phyloP scores from a whole-genome alignment of 2,329 filamentous ascomycete genomes.

The Aspergillus tubingensis region DNA sequence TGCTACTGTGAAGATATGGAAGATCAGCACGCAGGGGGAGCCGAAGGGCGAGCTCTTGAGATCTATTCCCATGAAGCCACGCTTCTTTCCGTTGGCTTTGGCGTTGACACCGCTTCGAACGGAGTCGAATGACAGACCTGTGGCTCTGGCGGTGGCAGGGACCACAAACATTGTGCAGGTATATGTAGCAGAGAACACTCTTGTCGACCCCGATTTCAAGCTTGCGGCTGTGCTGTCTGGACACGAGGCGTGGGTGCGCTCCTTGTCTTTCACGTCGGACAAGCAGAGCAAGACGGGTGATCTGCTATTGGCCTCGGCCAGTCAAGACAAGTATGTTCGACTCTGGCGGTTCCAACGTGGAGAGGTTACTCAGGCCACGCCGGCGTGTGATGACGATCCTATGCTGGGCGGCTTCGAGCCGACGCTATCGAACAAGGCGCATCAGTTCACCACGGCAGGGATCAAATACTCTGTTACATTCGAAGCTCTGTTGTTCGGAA shows the following conservation, averaged over 20 bases:
- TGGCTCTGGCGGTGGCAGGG: constrained; percentile 80
- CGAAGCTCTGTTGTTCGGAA: constrained; percentile 87
- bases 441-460: constrained; percentile 66
- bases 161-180: constrained; percentile 82
- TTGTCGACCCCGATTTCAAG: constrained; percentile 57
- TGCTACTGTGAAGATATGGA: constrained; percentile 68
- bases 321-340: constrained; percentile 95
- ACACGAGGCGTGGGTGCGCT: constrained; percentile 93
- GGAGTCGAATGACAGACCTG: constrained; percentile 46
- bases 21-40: constrained; percentile 47
- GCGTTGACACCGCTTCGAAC: constrained; percentile 65
- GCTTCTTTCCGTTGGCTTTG: constrained; percentile 78
- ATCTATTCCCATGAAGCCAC: constrained; percentile 71
- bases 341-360: constrained; percentile 84
- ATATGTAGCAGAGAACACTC: constrained; percentile 60
- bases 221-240: constrained; percentile 77
- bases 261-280: constrained; percentile 75
- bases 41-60: constrained; percentile 59
- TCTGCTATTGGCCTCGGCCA: constrained; percentile 83
- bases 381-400: constrained; percentile 37
- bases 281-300: constrained; percentile 59
- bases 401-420: constrained; percentile 55
- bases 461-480: constrained; percentile 81
- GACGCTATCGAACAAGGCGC: constrained; percentile 84
- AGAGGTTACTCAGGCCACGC: constrained; percentile 60